These are phyloP conservation scores for Euphrasia arctica DNA, from an alignment of 305 asterid genomes.

Conservation along the genomic window DNA sequence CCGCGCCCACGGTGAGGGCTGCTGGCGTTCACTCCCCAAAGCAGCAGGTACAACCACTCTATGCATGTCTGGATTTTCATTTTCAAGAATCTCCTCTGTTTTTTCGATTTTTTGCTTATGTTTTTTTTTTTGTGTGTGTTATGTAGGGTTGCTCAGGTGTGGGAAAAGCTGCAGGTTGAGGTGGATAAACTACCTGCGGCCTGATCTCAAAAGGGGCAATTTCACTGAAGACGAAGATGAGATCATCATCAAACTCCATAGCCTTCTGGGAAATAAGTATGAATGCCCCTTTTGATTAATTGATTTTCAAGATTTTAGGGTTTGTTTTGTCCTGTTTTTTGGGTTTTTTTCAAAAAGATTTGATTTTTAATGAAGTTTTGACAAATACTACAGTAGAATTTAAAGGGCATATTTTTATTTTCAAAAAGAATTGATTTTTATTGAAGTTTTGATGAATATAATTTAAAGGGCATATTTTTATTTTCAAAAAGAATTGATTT, in stretches of 20 bases:
- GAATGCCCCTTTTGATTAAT: not conserved
- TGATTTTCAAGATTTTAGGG: not conserved
- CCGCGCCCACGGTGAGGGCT: constrained; percentile 70
- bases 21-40: constrained; percentile 88
- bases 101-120: not conserved
- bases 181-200: not conserved
- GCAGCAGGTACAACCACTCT: constrained; percentile 53
- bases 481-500: no score
- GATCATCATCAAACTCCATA: not conserved
- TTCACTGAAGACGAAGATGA: not conserved
- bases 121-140: not conserved
- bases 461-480: no score
- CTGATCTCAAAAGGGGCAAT: not conserved
- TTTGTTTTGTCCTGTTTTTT: no score
- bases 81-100: not conserved
- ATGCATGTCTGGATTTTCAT: constrained; percentile 18
- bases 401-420: no score
- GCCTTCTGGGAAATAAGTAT: constrained; percentile 2
- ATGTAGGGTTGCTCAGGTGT: not conserved
- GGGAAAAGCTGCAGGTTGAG: constrained; percentile 3
- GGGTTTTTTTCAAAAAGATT: no score
- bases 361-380: no score
- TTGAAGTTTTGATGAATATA: no score
- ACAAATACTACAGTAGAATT: no score
- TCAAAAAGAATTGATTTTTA: no score